Conservation (phyloP, 306 rosid genomes). For the Senna tora region DNA sequence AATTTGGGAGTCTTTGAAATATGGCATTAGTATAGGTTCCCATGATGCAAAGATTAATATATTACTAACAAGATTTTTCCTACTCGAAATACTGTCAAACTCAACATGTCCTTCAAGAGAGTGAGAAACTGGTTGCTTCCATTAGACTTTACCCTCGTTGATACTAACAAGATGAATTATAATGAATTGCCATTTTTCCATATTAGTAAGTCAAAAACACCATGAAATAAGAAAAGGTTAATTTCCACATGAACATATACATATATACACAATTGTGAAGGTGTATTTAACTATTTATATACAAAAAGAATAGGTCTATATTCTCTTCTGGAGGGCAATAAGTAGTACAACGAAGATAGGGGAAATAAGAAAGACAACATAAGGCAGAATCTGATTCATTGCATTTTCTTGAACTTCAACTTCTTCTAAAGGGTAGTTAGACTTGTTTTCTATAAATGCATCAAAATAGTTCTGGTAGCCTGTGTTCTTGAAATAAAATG, state of each 20-base stretch:
- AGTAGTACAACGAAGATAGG: slow-evolving; percentile 71
- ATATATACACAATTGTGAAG: slow-evolving; percentile 2
- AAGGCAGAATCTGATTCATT: slow-evolving; percentile 58
- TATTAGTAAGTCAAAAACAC: not conserved
- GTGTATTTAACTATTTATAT: not conserved
- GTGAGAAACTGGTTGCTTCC: too few species aligned
- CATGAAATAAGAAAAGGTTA: slow-evolving; percentile 23
- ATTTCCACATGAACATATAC: not conserved
- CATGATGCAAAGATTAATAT: too few species aligned
- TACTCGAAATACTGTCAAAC: too few species aligned
- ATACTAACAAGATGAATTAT: not conserved
- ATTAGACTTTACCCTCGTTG: too few species aligned
- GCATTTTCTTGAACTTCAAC: slow-evolving; percentile 52
- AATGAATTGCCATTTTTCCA: not conserved
- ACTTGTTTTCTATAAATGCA: slow-evolving; percentile 74
- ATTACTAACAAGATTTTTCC: too few species aligned
- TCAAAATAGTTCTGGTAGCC: slow-evolving; percentile 74
- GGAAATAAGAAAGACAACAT: slow-evolving; percentile 69
- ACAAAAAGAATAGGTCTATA: slow-evolving; percentile 38
- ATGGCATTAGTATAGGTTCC: too few species aligned
- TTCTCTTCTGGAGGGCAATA: slow-evolving; percentile 71
- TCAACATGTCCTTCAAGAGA: too few species aligned
- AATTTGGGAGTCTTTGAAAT: too few species aligned
- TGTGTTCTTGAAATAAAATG: slow-evolving; percentile 56
- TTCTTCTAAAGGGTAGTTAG: slow-evolving; percentile 50